Percentiles rank a stretch among this genome's conserved stretches.
These are phyloP conservation scores for Penicillium longicatenatum DNA, from an alignment of 495 filamentous ascomycete species.

Conservation along the genomic window DNA sequence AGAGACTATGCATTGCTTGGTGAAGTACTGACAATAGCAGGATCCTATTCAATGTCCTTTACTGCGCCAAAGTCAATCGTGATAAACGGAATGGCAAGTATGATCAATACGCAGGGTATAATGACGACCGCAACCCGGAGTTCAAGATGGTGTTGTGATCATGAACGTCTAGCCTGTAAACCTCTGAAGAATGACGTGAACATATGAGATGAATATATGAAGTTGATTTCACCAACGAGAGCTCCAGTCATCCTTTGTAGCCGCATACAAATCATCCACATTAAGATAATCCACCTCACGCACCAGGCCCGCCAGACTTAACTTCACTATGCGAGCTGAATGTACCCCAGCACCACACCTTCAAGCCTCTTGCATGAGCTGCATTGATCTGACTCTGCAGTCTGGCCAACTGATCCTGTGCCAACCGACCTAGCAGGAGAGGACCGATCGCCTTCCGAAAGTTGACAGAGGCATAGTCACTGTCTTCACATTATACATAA, in stretches of 20 bases:
- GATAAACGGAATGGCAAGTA: slow-evolving; percentile 67
- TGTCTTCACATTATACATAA: slow-evolving; percentile 33
- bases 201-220: too few relatives aligned
- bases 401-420: slow-evolving; percentile 59
- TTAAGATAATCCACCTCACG: slow-evolving; percentile 54
- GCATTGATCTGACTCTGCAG: slow-evolving; percentile 58
- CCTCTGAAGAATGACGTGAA: too few relatives aligned
- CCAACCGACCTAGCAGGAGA: slow-evolving; percentile 33
- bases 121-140: slow-evolving; percentile 66
- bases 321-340: slow-evolving; percentile 62
- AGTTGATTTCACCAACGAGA: too few relatives aligned
- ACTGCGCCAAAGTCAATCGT: slow-evolving; percentile 65
- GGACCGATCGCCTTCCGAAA: slow-evolving; percentile 41
- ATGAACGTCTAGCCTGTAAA: too few relatives aligned
- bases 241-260: slow-evolving; percentile 26
- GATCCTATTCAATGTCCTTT: slow-evolving; percentile 63
- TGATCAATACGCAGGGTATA: slow-evolving; percentile 55
- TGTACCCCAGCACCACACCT: slow-evolving; percentile 67
- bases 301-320: slow-evolving; percentile 60
- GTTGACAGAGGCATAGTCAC: slow-evolving; percentile 47
- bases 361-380: slow-evolving; percentile 62
- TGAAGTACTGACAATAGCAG: slow-evolving; percentile 30
- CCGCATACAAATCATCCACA: slow-evolving; percentile 30
- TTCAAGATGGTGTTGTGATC: slow-evolving; percentile 63
- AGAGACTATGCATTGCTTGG: neutral